These are phyloP conservation scores for Fraxinus excelsior DNA, from an alignment of 257 asterid species.

Conservation along the genomic window DNA sequence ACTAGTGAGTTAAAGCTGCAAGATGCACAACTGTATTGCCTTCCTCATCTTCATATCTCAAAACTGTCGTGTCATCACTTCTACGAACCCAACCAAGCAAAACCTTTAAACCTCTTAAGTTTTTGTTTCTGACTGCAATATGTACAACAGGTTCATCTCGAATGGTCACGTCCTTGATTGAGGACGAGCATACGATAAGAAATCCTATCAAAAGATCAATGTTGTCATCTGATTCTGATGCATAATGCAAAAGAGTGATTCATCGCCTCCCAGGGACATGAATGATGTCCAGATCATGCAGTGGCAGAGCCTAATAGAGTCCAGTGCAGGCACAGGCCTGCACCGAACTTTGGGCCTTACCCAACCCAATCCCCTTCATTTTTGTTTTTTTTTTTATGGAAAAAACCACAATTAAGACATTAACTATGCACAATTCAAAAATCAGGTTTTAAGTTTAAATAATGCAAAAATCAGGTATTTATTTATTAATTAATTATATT, in stretches of 20 bases:
- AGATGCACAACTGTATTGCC: slow-evolving; percentile 1
- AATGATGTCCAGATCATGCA: too few species aligned
- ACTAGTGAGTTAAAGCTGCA: too few species aligned
- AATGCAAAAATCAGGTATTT: too few species aligned
- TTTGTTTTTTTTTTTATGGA: too few species aligned
- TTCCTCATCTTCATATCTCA: slow-evolving; percentile 5
- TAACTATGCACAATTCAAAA: too few species aligned
- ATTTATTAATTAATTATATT: too few species aligned
- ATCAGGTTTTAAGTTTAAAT: too few species aligned
- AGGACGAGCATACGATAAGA: not conserved
- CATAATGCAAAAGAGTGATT: slow-evolving; percentile 24
- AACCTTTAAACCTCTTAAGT: slow-evolving; percentile 1
- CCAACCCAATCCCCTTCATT: too few species aligned
- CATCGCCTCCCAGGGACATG: slow-evolving; percentile 31
- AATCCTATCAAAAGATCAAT: slow-evolving; percentile 7
- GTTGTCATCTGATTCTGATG: not conserved
- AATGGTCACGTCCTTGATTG: slow-evolving; percentile 7
- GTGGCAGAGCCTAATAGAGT: too few species aligned
- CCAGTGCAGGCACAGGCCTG: too few species aligned
- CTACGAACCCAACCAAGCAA: slow-evolving; percentile 10
- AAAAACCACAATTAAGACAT: too few species aligned
- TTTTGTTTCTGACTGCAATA: slow-evolving; percentile 5
- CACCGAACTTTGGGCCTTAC: too few species aligned
- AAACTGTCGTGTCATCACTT: not conserved
- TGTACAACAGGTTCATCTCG: slow-evolving; percentile 13